These are phyloP conservation scores for Ramularia collo-cygni DNA, from an alignment of 2,329 filamentous ascomycete genomes.

Conservation along the genomic window DNA sequence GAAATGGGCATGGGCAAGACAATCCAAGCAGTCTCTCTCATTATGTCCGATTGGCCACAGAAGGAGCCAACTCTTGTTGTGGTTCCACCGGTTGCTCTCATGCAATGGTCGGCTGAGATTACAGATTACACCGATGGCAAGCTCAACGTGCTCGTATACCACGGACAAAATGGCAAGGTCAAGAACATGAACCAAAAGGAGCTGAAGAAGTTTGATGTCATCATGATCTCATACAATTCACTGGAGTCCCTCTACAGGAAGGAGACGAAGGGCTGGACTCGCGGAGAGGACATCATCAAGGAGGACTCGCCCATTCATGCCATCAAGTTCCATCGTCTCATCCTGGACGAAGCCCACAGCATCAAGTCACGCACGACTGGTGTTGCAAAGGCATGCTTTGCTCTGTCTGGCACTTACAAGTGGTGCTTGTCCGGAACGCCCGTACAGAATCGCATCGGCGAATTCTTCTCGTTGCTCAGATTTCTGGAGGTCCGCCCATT, in stretches of 20 bases:
- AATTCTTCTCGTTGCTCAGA: constrained; percentile 54
- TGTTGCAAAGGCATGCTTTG: constrained; percentile 92
- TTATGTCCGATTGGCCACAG: constrained; percentile 94
- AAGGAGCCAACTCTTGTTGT: constrained; percentile 57
- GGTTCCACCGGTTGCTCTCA: constrained; percentile 8
- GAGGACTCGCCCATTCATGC: constrained; percentile 71
- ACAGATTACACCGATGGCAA: constrained; percentile 71
- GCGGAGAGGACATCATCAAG: constrained; percentile 72
- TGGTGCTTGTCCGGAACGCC: constrained; percentile 96
- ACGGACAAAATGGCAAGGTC: constrained; percentile 76
- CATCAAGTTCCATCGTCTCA: constrained; percentile 80
- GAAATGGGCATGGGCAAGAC: constrained; percentile 99
- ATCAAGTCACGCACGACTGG: constrained; percentile 88
- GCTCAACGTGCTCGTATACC: constrained; percentile 83
- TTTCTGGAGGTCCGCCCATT: constrained; percentile 88
- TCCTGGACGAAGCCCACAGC: constrained; percentile 91
- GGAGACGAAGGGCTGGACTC: constrained; percentile 81
- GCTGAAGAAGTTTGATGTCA: constrained; percentile 77
- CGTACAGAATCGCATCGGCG: constrained; percentile 57
- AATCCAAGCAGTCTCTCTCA: constrained; percentile 92
- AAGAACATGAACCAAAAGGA: constrained; percentile 71
- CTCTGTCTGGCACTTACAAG: constrained; percentile 77
- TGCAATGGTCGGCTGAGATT: constrained; percentile 43
- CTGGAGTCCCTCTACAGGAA: constrained; percentile 89
- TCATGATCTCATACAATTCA: constrained; percentile 93